Evolutionary conservation across 768 basidiomycete genomes (phyloP), one percentile per base, ranked within the genome.

Genomic region (Jaapia argillacea): DNA sequence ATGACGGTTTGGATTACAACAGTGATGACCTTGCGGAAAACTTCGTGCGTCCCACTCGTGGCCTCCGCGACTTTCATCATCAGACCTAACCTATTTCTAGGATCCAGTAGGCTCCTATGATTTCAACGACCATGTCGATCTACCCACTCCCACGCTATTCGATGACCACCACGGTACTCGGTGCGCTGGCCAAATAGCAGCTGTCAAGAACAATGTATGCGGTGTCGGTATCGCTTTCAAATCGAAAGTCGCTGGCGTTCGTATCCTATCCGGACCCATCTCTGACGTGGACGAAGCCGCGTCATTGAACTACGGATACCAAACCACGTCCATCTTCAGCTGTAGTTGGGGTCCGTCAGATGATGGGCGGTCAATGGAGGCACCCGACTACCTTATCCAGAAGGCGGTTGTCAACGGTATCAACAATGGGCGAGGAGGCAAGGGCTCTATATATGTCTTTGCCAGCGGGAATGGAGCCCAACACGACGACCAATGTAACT

Each of bases 331-430:
- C 21, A 90, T 91, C 53, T 98, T 88, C 63, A 91, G 87, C 48
- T 99, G 96, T 62, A 91, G 87, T 44, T 99, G 96, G 96, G 96
- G 96, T 4, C 96, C 96, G 6, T 87, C 93, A 0, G 94, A 99
- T 60, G 86, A 96, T 54, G 94, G 94, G 6, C 70, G 70, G 54
- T 80, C 86, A 1, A 97, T 98, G 94, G 96, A 99, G 58, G 90
- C 77, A 0, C 96, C 96, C 0, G 79, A 77, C 12, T 84, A 87
- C 53, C 70, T 99, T 39, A 96, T 98, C 56, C 73, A 86, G 55
- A 93, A 94, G 59, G 89, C 96, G 5, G 80, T 99, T 51, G 67
- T 98, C 21, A 94, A 97, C 51, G 96, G 96, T 16, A 77, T 97
- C 28, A 83, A 86, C 60, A 82, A 86, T 25, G 96, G 96, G 2